Base-by-base conservation (phyloP, 2,329 filamentous ascomycete species). In the Colletotrichum spinosum region DNA sequence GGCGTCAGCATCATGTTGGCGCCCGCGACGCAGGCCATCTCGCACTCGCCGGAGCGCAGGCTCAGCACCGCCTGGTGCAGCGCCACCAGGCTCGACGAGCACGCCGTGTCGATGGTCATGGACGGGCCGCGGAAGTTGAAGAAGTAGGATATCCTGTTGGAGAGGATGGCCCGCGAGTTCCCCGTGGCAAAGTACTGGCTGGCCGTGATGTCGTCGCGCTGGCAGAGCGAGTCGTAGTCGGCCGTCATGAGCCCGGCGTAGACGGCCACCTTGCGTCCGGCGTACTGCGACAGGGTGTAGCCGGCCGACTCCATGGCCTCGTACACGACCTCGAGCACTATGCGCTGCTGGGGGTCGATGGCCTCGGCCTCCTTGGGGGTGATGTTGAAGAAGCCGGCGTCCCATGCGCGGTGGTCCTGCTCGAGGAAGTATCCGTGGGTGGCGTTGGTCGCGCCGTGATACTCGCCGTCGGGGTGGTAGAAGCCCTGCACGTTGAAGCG, bases 31-130 rank as follows among this genome's bases (percentile, higher is more conserved):
- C 79, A 70, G 55, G 74, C 74, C 55, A 67, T 68, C 9, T 69
- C 67, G 12, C 68, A 69, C 55, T 81, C 78, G 2, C 76, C 72
- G 51, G 68, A 70, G 37, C 72, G 72, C 11, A 83, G 69, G 59
- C 72, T 74, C 51, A 78, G 73, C 6, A 74, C 76, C 5, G 79
- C 81, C 41, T 77, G 74, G 67, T 83, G 80, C 1, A 84, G 70
- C 6, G 78, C 78, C 4, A 80, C 75, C 34, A 83, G 58, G 15
- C 78, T 78, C 2, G 78, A 78, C n/a, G 81, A 83, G 70, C 81
- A 84, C 33, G 78, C 81, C 33, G 80, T 83, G 50, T 83, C 79
- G 10, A 84, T 76, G 3, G 80, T 81, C 68, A 81, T 74, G 37
- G 73, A 76, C 4, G 78, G 77, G 3, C 79, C 79, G 10, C 74